These are phyloP conservation scores for Colletotrichum lindemuthianum DNA, from an alignment of 2,329 filamentous ascomycete genomes.

Conservation along the genomic window DNA sequence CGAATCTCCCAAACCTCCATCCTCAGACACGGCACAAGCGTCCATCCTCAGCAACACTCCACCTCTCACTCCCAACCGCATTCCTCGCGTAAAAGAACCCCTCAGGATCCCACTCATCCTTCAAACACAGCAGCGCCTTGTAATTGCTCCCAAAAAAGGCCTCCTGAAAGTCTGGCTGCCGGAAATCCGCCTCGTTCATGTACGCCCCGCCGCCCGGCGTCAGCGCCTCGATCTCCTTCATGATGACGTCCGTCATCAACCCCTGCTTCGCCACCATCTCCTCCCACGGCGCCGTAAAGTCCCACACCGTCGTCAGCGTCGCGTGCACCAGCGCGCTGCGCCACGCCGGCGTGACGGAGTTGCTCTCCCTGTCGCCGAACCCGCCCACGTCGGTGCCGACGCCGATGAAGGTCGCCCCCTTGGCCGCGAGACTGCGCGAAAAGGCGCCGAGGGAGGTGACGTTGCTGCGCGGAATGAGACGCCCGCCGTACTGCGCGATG, in stretches of 20 bases:
- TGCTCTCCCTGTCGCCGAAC: constrained; percentile 40
- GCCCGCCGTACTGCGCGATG: constrained; percentile 41
- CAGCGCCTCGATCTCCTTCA: constrained; percentile 34
- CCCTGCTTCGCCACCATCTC: constrained; percentile 45
- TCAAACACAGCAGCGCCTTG: constrained; percentile 51
- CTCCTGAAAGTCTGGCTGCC: constrained; percentile 55
- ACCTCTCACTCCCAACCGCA: constrained; percentile 62
- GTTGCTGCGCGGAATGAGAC: constrained; percentile 38
- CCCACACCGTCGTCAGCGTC: constrained; percentile 42
- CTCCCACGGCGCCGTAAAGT: constrained; percentile 40
- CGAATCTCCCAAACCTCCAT: no score
- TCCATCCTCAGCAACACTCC: constrained; percentile 46
- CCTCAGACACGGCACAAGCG: constrained; percentile 35
- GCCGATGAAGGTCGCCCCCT: constrained; percentile 43
- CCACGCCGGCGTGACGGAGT: constrained; percentile 56
- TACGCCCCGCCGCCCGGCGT: constrained; percentile 57
- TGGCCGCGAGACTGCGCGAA: constrained; percentile 28
- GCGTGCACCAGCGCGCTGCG: constrained; percentile 48
- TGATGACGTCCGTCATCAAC: constrained; percentile 36
- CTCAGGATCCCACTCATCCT: constrained; percentile 60
- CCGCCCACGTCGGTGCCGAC: constrained; percentile 41
- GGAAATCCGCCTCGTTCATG: constrained; percentile 62
- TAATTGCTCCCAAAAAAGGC: constrained; percentile 61
- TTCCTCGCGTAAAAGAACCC: constrained; percentile 57
- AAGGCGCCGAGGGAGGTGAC: constrained; percentile 35